Conservation (phyloP, 1,284 basidiomycete species). For the Sanghuangporus sanghuang region DNA sequence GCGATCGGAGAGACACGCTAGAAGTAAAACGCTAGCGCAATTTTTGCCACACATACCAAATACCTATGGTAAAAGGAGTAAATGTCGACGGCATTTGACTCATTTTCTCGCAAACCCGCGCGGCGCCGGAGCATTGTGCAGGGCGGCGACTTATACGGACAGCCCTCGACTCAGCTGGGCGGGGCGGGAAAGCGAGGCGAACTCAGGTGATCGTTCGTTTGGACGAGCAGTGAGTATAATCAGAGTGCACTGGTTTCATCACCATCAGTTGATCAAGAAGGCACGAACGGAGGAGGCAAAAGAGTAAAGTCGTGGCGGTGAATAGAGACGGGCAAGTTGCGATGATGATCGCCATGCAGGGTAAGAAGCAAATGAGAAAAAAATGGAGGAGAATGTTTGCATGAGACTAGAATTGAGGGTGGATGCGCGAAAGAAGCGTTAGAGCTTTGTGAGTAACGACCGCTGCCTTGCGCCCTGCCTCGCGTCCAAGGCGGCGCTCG, state of each 20-base stretch:
- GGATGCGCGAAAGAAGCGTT: not conserved
- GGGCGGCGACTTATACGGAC: not conserved
- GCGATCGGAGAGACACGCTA: not conserved
- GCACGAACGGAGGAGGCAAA: not conserved
- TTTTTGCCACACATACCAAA: not conserved
- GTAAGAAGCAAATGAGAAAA: not conserved
- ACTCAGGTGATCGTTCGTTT: not conserved
- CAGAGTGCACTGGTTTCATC: not conserved
- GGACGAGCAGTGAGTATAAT: not conserved
- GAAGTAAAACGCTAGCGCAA: not conserved
- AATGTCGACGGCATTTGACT: not conserved
- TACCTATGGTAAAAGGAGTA: not conserved
- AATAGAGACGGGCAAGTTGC: not conserved
- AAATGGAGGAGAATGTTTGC: not conserved
- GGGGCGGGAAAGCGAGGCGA: not conserved
- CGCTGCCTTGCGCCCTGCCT: not conserved
- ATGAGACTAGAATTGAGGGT: not conserved
- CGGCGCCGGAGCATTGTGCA: not conserved
- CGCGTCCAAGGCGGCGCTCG: not conserved
- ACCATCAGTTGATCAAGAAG: slow-evolving; percentile 1
- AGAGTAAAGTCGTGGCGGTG: not conserved
- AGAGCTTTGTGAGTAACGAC: not conserved
- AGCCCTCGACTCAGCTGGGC: not conserved
- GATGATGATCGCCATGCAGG: not conserved
- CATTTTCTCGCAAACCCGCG: not conserved